Conservation (phyloP, 768 basidiomycete species). For the Myochromella boudieri region DNA sequence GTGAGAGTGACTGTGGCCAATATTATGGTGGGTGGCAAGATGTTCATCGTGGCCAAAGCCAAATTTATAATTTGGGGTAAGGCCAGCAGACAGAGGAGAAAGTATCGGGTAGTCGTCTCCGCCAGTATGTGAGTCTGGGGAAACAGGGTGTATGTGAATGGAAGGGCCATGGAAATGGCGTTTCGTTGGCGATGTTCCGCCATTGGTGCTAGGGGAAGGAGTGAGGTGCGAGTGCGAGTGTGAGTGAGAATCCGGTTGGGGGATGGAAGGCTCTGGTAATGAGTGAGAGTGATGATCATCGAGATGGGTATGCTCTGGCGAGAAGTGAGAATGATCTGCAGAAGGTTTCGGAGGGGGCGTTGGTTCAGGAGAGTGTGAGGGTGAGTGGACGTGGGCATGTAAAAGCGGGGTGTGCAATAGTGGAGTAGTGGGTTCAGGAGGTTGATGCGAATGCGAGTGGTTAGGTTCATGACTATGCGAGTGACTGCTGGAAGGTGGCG, state of each 20-base stretch:
- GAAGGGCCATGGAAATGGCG: conserved; percentile 41
- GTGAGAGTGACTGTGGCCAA: conserved; percentile 45
- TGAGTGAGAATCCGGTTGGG: conserved; percentile 25
- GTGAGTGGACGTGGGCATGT: conserved; percentile 28
- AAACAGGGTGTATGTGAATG: conserved; percentile 31
- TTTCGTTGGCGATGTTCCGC: conserved; percentile 24
- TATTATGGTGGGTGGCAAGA: conserved; percentile 44
- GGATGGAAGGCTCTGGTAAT: conserved; percentile 21
- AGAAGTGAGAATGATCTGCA: conserved; percentile 3
- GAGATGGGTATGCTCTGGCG: conserved; percentile 12
- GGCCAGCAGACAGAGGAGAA: conserved; percentile 22
- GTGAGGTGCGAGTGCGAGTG: conserved; percentile 27
- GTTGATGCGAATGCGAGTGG: conserved; percentile 25
- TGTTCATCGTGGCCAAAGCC: conserved; percentile 54
- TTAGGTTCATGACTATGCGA: conserved; percentile 19
- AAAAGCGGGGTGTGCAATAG: conserved; percentile 17
- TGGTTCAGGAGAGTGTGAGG: conserved; percentile 14
- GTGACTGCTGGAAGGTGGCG: conserved; percentile 23
- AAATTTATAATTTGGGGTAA: conserved; percentile 65
- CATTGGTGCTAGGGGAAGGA: conserved; percentile 8
- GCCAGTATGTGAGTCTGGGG: conserved; percentile 10
- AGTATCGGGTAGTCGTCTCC: conserved; percentile 12
- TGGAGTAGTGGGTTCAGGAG: conserved; percentile 3
- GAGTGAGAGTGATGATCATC: conserved; percentile 25
- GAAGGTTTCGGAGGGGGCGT: conserved; percentile 4